phyloP scores from a whole-genome alignment of 2,329 filamentous ascomycete genomes.

The Diaporthe nobilis region DNA sequence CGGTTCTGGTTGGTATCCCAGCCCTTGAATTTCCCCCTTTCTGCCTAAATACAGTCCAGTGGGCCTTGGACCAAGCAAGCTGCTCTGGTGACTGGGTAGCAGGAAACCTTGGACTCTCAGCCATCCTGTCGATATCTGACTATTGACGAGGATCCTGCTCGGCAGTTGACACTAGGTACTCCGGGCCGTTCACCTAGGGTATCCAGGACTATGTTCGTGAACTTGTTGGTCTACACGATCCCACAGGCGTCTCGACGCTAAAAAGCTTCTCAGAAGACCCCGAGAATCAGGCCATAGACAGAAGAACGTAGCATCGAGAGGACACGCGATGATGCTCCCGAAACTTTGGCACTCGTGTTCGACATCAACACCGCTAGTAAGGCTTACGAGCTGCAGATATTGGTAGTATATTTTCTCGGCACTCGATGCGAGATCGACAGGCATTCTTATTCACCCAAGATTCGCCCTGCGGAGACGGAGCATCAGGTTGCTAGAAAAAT shows the following conservation, averaged over 20 bases:
- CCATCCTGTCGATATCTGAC: neutral
- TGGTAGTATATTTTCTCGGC: slow-evolving; percentile 16
- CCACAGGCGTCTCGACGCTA: neutral
- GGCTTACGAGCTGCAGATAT: slow-evolving; percentile 31
- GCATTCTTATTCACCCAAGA: slow-evolving; percentile 16
- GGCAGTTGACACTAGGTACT: slow-evolving; percentile 28
- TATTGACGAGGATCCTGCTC: slow-evolving; percentile 18
- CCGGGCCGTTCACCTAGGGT: slow-evolving; percentile 8
- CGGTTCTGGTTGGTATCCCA: slow-evolving; percentile 11
- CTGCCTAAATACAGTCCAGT: slow-evolving; percentile 26
- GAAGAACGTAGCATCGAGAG: neutral
- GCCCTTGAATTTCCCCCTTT: slow-evolving; percentile 30
- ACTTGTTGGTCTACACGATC: neutral
- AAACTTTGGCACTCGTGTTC: slow-evolving; percentile 15
- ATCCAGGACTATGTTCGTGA: neutral
- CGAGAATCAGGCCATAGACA: neutral
- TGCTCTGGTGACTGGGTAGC: slow-evolving; percentile 13
- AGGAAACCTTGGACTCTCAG: neutral
- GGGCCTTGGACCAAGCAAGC: slow-evolving; percentile 11
- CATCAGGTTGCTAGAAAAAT: slow-evolving; percentile 26
- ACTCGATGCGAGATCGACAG: slow-evolving; percentile 18
- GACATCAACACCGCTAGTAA: neutral
- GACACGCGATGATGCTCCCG: slow-evolving; percentile 1
- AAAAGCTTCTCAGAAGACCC: neutral
- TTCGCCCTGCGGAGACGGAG: slow-evolving; percentile 19